Conservation (phyloP, 129 eudicot species). For the Gnaphalium uliginosum region DNA sequence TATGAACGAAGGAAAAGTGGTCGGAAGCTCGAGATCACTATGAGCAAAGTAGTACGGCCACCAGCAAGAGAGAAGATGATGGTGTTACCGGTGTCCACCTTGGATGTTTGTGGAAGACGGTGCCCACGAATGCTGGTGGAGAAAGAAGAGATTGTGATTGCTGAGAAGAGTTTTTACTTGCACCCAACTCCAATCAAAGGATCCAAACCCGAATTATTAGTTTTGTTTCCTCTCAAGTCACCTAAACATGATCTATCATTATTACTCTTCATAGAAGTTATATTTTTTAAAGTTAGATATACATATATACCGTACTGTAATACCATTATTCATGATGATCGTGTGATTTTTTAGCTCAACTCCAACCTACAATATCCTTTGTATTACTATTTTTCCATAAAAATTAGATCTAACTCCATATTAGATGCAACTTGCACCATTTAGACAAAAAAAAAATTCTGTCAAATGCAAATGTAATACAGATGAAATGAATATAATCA, state of each 20-base stretch:
- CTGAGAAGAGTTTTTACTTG: slow-evolving; percentile 74
- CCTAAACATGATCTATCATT: slow-evolving; percentile 26
- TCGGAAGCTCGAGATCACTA: neutral
- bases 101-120: slow-evolving; percentile 58
- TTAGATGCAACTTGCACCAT: too few species aligned
- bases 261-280: neutral
- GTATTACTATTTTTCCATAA: too few species aligned
- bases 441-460: too few species aligned
- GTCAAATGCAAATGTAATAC: too few species aligned
- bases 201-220: slow-evolving; percentile 62
- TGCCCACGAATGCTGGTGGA: slow-evolving; percentile 42
- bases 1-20: neutral
- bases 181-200: slow-evolving; percentile 61
- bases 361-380: too few species aligned
- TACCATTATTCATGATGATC: too few species aligned
- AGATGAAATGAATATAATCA: too few species aligned
- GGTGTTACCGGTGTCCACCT: slow-evolving; percentile 73
- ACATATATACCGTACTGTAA: too few species aligned
- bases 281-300: too few species aligned
- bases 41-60: neutral
- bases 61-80: slow-evolving; percentile 27
- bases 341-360: too few species aligned
- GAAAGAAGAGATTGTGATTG: slow-evolving; percentile 63
- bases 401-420: too few species aligned
- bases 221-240: slow-evolving; percentile 66